Percentiles rank a stretch among this genome's conserved stretches.
These are phyloP conservation scores for Trichoderma gracile DNA, from an alignment of 2,329 filamentous ascomycete genomes.

Conservation along the genomic window DNA sequence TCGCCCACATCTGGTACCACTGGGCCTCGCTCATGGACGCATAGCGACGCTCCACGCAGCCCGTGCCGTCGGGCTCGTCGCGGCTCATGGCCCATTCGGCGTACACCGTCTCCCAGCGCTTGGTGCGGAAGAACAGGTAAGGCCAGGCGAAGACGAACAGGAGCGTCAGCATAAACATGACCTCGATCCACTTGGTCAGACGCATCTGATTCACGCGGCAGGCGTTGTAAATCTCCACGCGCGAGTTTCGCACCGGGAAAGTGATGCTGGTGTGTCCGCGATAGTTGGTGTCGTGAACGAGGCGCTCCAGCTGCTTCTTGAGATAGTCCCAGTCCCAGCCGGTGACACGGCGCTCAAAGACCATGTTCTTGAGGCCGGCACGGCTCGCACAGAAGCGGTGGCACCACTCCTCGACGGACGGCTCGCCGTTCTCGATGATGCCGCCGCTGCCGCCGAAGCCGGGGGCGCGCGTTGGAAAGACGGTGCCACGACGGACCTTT, in stretches of 20 bases:
- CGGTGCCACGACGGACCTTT: slow-evolving; percentile 64
- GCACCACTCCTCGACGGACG: slow-evolving; percentile 61
- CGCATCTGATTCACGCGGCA: slow-evolving; percentile 66
- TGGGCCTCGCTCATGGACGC: slow-evolving; percentile 57
- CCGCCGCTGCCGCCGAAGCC: slow-evolving; percentile 40
- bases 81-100: slow-evolving; percentile 55
- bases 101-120: slow-evolving; percentile 63
- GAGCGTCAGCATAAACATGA: slow-evolving; percentile 66
- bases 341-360: slow-evolving; percentile 52
- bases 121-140: slow-evolving; percentile 65
- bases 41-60: slow-evolving; percentile 47
- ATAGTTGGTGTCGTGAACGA: slow-evolving; percentile 68
- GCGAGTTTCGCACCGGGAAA: slow-evolving; percentile 59
- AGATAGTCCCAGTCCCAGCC: slow-evolving; percentile 63
- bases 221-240: slow-evolving; percentile 64
- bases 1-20: slow-evolving; percentile 64
- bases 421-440: slow-evolving; percentile 36
- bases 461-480: slow-evolving; percentile 54
- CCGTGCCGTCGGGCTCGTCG: slow-evolving; percentile 35
- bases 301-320: slow-evolving; percentile 51
- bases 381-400: slow-evolving; percentile 63
- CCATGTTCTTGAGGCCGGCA: slow-evolving; percentile 58
- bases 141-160: slow-evolving; percentile 73
- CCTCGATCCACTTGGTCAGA: slow-evolving; percentile 61
- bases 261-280: slow-evolving; percentile 59